Percentiles rank a stretch among this genome's conserved stretches.
phyloP scores from a whole-genome alignment of 352 stramenopile species.

The Globisporangium ultimum region DNA sequence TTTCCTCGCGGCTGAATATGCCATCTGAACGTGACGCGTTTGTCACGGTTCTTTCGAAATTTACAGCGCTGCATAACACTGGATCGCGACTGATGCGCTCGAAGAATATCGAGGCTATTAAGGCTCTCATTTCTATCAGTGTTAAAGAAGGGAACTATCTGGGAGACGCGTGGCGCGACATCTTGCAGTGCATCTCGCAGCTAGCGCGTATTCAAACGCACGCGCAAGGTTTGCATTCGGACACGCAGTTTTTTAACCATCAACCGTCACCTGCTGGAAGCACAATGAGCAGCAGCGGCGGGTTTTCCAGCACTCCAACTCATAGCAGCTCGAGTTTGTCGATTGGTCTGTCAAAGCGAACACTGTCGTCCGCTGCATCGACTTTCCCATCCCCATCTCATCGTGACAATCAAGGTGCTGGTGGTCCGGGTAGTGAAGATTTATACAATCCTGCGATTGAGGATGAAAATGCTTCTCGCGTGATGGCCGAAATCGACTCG shows the following conservation, averaged over 20 bases:
- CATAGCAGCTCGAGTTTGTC: slow-evolving; percentile 25
- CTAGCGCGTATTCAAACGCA: slow-evolving; percentile 96
- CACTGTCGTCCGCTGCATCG: slow-evolving; percentile 18
- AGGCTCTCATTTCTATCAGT: slow-evolving; percentile 95
- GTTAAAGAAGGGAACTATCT: slow-evolving; percentile 97
- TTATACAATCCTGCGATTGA: slow-evolving; percentile 71
- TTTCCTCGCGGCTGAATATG: slow-evolving; percentile 88
- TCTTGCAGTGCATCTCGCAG: slow-evolving; percentile 97
- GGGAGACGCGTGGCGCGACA: slow-evolving; percentile 94
- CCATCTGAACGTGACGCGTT: slow-evolving; percentile 93
- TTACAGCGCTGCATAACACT: slow-evolving; percentile 93
- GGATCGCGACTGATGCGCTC: slow-evolving; percentile 92
- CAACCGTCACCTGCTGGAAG: slow-evolving; percentile 31
- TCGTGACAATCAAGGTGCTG: slow-evolving; percentile 31
- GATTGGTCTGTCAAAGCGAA: slow-evolving; percentile 8
- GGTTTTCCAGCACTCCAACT: slow-evolving; percentile 13
- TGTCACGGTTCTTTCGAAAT: slow-evolving; percentile 95
- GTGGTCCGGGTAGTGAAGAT: slow-evolving; percentile 39
- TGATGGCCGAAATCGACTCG: slow-evolving; percentile 84
- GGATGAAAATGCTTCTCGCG: slow-evolving; percentile 78
- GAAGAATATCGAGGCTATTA: slow-evolving; percentile 98
- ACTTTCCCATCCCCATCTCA: slow-evolving; percentile 51
- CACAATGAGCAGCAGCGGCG: slow-evolving; percentile 15
- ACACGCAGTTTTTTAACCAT: slow-evolving; percentile 82
- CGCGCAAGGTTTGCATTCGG: slow-evolving; percentile 84